A percentile compares a stretch with the other conserved stretches of the same genome.
Conservation (phyloP, 2,329 filamentous ascomycete genomes). For the Colletotrichum sp. region DNA sequence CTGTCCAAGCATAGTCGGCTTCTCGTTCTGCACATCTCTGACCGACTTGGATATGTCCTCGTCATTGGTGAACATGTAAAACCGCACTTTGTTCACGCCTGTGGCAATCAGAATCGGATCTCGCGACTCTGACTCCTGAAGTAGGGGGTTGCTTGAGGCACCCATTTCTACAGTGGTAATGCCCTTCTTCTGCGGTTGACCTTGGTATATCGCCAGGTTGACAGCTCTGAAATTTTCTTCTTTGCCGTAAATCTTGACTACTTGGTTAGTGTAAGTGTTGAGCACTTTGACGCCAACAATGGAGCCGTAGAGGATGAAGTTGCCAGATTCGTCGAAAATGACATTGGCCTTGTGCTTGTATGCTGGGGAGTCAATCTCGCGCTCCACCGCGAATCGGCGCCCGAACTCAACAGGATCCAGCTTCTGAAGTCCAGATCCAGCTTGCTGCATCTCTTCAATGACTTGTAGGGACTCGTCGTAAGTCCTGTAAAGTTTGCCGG, state of each 20-base stretch:
- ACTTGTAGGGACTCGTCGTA: conserved; percentile 95
- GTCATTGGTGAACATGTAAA: conserved; percentile 98
- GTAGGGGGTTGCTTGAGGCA: conserved; percentile 88
- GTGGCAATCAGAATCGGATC: conserved; percentile 90
- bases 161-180: conserved; percentile 97
- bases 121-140: conserved; percentile 88
- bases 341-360: conserved; percentile 79
- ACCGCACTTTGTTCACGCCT: conserved; percentile 84
- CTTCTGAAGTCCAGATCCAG: conserved; percentile 81
- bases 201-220: conserved; percentile 89
- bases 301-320: conserved; percentile 95
- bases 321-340: conserved; percentile 92
- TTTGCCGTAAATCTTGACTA: conserved; percentile 87
- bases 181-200: conserved; percentile 91
- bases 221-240: conserved; percentile 88
- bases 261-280: conserved; percentile 92
- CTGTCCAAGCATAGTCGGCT: conserved; percentile 71
- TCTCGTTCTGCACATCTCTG: conserved; percentile 94
- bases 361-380: conserved; percentile 77
- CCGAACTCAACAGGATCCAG: conserved; percentile 94
- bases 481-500: conserved; percentile 85
- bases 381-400: conserved; percentile 82
- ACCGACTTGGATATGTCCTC: conserved; percentile 81
- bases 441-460: conserved; percentile 93
- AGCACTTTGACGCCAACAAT: conserved; percentile 93